These are phyloP conservation scores for Mycoemilia scoparia DNA, from an alignment of 192 early-diverging fungal genomes.

Conservation along the genomic window DNA sequence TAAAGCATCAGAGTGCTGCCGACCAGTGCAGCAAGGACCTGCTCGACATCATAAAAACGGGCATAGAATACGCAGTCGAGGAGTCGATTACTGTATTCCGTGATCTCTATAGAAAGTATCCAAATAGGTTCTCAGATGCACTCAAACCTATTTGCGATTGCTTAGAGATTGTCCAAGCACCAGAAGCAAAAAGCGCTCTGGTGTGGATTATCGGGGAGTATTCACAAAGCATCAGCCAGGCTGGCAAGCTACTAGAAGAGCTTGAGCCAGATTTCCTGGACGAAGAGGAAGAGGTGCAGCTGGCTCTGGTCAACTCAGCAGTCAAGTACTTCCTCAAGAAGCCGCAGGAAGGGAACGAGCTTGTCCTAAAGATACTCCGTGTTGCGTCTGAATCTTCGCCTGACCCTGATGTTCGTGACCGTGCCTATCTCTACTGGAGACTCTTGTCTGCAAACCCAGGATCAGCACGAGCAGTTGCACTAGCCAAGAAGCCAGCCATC, in stretches of 20 bases:
- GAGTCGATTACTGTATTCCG: slow-evolving; percentile 80
- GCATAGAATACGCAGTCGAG: slow-evolving; percentile 79
- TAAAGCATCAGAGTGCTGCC: slow-evolving; percentile 74
- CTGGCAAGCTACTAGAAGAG: slow-evolving; percentile 49
- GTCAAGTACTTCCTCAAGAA: slow-evolving; percentile 93
- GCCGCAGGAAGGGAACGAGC: slow-evolving; percentile 62
- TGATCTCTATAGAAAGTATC: slow-evolving; percentile 93
- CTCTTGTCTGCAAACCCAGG: slow-evolving; percentile 84
- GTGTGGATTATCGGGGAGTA: slow-evolving; percentile 98
- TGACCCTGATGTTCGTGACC: slow-evolving; percentile 89
- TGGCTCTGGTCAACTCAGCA: slow-evolving; percentile 73
- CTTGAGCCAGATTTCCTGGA: slow-evolving; percentile 69
- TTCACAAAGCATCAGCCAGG: slow-evolving; percentile 73
- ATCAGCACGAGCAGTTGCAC: slow-evolving; percentile 77
- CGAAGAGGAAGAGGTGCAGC: slow-evolving; percentile 76
- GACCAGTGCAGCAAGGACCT: slow-evolving; percentile 76
- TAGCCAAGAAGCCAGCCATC: slow-evolving; percentile 79
- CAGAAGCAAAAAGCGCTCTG: slow-evolving; percentile 74
- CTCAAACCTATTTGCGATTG: slow-evolving; percentile 79
- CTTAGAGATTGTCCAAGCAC: slow-evolving; percentile 74
- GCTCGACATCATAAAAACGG: slow-evolving; percentile 78
- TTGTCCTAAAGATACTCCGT: slow-evolving; percentile 77
- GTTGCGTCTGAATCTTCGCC: slow-evolving; percentile 74
- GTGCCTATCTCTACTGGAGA: slow-evolving; percentile 96
- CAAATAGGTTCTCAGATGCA: slow-evolving; percentile 65